Evolutionary conservation across 179 eudicot genomes (phyloP).

Genomic region (Silene noctiflora): DNA sequence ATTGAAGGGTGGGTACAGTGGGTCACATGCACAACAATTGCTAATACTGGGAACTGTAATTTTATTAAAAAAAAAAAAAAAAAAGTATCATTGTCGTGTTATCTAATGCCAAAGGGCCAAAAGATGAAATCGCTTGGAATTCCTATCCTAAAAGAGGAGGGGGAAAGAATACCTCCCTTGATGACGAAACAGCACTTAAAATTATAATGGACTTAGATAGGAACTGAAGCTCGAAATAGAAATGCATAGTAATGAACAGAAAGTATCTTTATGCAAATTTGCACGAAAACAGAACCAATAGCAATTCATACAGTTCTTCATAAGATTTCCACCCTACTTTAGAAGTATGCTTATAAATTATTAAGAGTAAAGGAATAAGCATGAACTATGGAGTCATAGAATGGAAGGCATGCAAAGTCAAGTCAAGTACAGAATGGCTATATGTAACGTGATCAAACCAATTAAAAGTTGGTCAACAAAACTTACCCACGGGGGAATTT

Average conservation of each 20-base stretch:
- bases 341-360: background rate
- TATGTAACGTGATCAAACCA: conserved; percentile 2
- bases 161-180: background rate
- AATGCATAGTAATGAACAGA: background rate
- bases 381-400: background rate
- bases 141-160: background rate
- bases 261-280: background rate
- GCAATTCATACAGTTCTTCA: background rate
- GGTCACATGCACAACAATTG: background rate
- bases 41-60: background rate
- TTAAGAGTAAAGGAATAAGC: background rate
- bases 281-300: background rate
- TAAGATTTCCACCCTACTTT: background rate
- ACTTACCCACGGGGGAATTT: conserved; percentile 87
- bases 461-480: conserved; percentile 12
- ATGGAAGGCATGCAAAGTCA: background rate
- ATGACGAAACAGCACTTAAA: background rate
- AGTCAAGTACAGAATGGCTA: background rate
- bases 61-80: too few species aligned
- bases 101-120: background rate
- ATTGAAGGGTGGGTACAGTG: background rate
- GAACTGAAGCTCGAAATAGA: background rate
- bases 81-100: background rate
- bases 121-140: background rate
- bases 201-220: background rate